Conservation (phyloP, 805 yeast species). For the Saturnispora halmiae region DNA sequence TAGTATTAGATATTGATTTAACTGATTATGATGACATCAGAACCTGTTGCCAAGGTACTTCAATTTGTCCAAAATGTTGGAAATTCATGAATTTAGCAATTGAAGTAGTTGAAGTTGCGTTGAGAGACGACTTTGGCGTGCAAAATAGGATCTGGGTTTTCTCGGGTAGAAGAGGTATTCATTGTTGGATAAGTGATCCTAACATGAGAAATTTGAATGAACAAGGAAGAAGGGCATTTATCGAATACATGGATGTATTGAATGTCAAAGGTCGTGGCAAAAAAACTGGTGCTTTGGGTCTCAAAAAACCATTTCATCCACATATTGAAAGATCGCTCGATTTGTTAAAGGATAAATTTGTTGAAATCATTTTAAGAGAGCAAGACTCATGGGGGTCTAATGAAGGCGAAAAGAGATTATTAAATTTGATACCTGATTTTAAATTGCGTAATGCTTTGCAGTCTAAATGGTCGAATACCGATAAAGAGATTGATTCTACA, state of each 20-base stretch:
- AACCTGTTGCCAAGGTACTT: conserved; percentile 85
- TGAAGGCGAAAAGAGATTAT: conserved; percentile 45
- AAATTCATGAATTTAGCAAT: conserved; percentile 80
- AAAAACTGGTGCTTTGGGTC: conserved; percentile 35
- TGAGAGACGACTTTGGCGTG: conserved; percentile 85
- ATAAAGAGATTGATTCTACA: conserved; percentile 39
- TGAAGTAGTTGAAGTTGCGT: conserved; percentile 58
- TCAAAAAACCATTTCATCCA: conserved; percentile 85
- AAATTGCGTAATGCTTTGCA: conserved; percentile 43
- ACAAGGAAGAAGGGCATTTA: conserved; percentile 61
- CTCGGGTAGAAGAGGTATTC: conserved; percentile 98
- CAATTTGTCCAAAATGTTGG: conserved; percentile 89
- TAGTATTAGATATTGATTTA: conserved; percentile 94
- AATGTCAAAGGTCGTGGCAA: conserved; percentile 40
- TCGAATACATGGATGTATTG: conserved; percentile 76
- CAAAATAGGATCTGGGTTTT: conserved; percentile 86
- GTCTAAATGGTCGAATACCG: conserved; percentile 48
- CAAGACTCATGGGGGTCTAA: conserved; percentile 81
- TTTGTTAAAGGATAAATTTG: conserved; percentile 53
- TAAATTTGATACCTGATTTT: conserved; percentile 56
- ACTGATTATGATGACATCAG: conserved; percentile 92
- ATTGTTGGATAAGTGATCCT: conserved; percentile 92
- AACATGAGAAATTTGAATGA: conserved; percentile 73
- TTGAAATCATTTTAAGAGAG: conserved; percentile 56
- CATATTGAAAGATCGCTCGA: conserved; percentile 70